phyloP scores from a whole-genome alignment of 169 alveolate species.

The Plasmodium blacklocki region DNA sequence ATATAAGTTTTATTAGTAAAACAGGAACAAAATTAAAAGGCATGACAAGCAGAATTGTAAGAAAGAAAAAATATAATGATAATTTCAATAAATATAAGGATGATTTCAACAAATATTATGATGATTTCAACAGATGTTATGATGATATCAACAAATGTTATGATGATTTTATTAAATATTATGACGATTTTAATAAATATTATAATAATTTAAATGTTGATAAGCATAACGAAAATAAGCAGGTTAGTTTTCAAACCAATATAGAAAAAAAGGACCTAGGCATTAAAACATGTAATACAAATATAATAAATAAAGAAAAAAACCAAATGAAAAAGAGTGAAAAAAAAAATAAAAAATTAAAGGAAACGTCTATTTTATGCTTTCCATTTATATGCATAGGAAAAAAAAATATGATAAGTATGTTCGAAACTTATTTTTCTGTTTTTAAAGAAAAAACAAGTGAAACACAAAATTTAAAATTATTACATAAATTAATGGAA shows the following conservation, averaged over 20 bases:
- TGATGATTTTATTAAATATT: too few species aligned
- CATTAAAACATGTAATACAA: background rate
- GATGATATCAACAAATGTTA: background rate
- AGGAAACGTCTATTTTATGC: background rate
- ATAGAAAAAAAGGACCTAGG: background rate
- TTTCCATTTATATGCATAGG: slow-evolving; percentile 59
- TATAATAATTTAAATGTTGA: slow-evolving; percentile 12
- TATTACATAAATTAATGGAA: slow-evolving; percentile 24
- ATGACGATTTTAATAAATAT: background rate
- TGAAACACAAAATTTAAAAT: slow-evolving; percentile 63
- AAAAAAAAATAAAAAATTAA: background rate
- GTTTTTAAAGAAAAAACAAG: slow-evolving; percentile 68
- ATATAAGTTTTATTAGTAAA: background rate
- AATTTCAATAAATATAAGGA: too few species aligned
- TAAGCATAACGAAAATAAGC: background rate
- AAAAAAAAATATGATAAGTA: slow-evolving; percentile 23
- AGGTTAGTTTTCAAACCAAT: background rate
- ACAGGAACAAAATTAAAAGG: background rate
- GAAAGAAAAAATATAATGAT: background rate
- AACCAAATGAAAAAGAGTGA: background rate
- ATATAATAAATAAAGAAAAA: background rate
- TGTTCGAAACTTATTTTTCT: slow-evolving; percentile 54
- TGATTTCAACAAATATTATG: background rate
- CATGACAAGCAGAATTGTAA: background rate
- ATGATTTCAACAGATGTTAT: background rate